Conservation (phyloP, 441 rosid species). For the Pelargonium australe region DNA sequence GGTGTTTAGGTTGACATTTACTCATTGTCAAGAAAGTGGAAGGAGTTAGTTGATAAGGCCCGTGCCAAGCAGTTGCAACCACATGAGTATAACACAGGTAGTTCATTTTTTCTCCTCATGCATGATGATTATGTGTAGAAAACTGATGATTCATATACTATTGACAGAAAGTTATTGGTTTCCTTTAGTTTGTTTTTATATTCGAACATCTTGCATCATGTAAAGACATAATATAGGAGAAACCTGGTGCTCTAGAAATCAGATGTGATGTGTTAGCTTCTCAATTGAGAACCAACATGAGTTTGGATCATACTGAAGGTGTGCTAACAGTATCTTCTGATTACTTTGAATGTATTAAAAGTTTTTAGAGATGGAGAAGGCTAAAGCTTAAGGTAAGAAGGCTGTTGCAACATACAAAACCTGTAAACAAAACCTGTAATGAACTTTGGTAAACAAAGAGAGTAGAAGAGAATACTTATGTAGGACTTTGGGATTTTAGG, state of each 20-base stretch:
- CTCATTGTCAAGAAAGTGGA: constrained; percentile 91
- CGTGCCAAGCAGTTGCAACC: constrained; percentile 92
- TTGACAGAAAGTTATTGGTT: too few relatives aligned
- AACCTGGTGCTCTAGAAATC: background rate
- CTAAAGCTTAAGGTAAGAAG: background rate
- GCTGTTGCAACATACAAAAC: too few relatives aligned
- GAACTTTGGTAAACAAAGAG: too few relatives aligned
- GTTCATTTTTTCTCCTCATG: background rate
- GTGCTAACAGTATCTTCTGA: too few relatives aligned
- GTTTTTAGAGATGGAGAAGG: background rate
- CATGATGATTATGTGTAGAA: background rate
- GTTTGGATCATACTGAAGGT: background rate
- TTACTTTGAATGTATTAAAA: background rate
- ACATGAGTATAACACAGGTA: constrained; percentile 85
- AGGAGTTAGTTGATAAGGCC: constrained; percentile 92
- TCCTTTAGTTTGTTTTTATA: background rate
- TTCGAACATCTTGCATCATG: background rate
- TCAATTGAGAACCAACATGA: background rate
- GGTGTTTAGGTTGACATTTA: constrained; percentile 67
- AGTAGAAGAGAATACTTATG: too few relatives aligned
- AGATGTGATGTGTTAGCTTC: background rate
- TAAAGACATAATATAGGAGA: background rate
- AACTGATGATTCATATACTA: background rate
- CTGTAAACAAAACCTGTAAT: too few relatives aligned
- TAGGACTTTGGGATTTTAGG: too few relatives aligned